These are phyloP conservation scores for Coemansia sp. DNA, from an alignment of 192 early-diverging fungal species.

Conservation along the genomic window DNA sequence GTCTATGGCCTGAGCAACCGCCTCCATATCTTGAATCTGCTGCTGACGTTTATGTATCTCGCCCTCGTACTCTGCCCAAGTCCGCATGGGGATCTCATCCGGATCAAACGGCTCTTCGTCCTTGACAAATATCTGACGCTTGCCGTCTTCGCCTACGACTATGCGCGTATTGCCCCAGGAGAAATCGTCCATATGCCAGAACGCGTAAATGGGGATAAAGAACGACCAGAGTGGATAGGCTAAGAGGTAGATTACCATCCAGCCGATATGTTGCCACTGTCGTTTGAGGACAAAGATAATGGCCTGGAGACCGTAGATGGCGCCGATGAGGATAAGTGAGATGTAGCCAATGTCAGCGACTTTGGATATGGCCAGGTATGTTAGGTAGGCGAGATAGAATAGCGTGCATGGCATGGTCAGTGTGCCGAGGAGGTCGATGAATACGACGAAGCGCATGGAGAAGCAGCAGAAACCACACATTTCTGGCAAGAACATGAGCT, in stretches of 20 bases:
- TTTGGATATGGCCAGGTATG: slow-evolving; percentile 63
- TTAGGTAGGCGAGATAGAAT: slow-evolving; percentile 84
- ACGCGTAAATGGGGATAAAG: slow-evolving; percentile 86
- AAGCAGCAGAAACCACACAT: slow-evolving; percentile 98
- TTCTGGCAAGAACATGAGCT: slow-evolving; percentile 88
- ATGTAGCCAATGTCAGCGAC: slow-evolving; percentile 68
- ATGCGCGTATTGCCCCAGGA: slow-evolving; percentile 98
- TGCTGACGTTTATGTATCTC: slow-evolving; percentile 30
- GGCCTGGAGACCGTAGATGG: slow-evolving; percentile 88
- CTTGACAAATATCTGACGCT: slow-evolving; percentile 59
- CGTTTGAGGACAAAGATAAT: slow-evolving; percentile 86
- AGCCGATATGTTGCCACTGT: slow-evolving; percentile 91
- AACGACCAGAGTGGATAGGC: slow-evolving; percentile 90
- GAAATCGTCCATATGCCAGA: slow-evolving; percentile 99
- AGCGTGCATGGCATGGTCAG: slow-evolving; percentile 92
- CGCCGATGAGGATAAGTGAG: slow-evolving; percentile 82
- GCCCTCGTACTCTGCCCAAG: slow-evolving; percentile 80
- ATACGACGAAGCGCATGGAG: slow-evolving; percentile 98
- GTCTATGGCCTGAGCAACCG: slow-evolving; percentile 37
- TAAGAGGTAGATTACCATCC: slow-evolving; percentile 97
- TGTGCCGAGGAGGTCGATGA: slow-evolving; percentile 94
- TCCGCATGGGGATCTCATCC: slow-evolving; percentile 70
- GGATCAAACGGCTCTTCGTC: slow-evolving; percentile 78
- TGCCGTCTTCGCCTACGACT: slow-evolving; percentile 83
- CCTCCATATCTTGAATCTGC: slow-evolving; percentile 26